phyloP scores from a whole-genome alignment of 257 asterid species.

The Solanum sejunctum region DNA sequence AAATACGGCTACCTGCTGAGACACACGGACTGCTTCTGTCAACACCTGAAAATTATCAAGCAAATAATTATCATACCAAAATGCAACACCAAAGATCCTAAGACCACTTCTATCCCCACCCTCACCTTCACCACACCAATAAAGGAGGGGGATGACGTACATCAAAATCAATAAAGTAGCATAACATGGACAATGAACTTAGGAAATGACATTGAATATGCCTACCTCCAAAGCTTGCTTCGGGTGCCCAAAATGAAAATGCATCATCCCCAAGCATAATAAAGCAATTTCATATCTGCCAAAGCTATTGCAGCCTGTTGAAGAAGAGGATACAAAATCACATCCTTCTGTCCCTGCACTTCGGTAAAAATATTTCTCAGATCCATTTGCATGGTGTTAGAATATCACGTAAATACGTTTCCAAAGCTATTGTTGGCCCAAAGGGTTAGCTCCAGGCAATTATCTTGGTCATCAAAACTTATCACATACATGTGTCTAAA shows the following conservation, averaged over 20 bases:
- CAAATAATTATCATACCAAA: slow-evolving; percentile 1
- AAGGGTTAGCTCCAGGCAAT: not conserved
- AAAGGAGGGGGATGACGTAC: not conserved
- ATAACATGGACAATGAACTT: not conserved
- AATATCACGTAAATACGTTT: not conserved
- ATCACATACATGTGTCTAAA: not conserved
- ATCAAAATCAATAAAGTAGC: not conserved
- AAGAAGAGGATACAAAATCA: slow-evolving; percentile 44
- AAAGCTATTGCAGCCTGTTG: slow-evolving; percentile 43
- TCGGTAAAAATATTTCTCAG: slow-evolving; percentile 32
- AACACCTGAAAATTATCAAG: slow-evolving; percentile 50
- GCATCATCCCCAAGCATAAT: slow-evolving; percentile 95
- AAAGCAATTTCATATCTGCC: slow-evolving; percentile 91
- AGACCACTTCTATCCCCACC: not conserved
- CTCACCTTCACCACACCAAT: not conserved
- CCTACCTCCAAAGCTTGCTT: slow-evolving; percentile 86
- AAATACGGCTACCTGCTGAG: slow-evolving; percentile 66
- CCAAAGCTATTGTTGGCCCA: not conserved
- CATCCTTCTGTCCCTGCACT: slow-evolving; percentile 99
- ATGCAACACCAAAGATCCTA: not conserved
- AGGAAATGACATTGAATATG: slow-evolving; percentile 1
- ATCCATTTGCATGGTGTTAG: slow-evolving; percentile 10
- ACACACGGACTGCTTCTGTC: slow-evolving; percentile 91
- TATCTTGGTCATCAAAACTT: not conserved
- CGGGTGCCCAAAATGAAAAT: slow-evolving; percentile 90